phyloP scores from a whole-genome alignment of 345 rosid species.

The Lumnitzera racemosa region DNA sequence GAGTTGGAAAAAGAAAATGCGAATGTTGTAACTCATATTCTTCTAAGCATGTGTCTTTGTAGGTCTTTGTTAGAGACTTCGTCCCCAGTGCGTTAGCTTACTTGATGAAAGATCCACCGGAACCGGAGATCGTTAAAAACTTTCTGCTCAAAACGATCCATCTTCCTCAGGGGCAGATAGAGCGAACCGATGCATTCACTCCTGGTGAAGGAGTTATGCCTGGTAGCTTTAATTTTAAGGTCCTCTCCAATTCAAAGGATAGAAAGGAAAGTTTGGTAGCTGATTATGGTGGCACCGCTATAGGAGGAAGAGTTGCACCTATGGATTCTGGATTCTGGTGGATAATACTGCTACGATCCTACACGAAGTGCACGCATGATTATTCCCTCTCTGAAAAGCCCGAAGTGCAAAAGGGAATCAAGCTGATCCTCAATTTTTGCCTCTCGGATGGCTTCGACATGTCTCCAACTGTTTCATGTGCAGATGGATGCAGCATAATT shows the following conservation, averaged over 20 bases:
- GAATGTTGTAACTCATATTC: too few relatives aligned
- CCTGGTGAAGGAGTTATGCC: slow-evolving; percentile 61
- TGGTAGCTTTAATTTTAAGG: slow-evolving; percentile 37
- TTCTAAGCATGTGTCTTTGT: background rate
- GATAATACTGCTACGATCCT: slow-evolving; percentile 53
- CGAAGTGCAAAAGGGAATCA: slow-evolving; percentile 51
- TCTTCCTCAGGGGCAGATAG: slow-evolving; percentile 39
- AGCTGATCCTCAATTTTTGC: slow-evolving; percentile 39
- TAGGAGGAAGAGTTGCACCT: slow-evolving; percentile 49
- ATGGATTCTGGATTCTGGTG: slow-evolving; percentile 73
- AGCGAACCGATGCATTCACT: slow-evolving; percentile 43
- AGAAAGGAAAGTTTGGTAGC: slow-evolving; percentile 33
- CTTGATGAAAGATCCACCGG: slow-evolving; percentile 31
- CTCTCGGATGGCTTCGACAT: slow-evolving; percentile 59
- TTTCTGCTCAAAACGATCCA: slow-evolving; percentile 45
- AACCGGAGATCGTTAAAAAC: slow-evolving; percentile 37
- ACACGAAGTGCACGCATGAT: slow-evolving; percentile 48
- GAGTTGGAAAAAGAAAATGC: too few relatives aligned
- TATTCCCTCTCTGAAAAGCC: slow-evolving; percentile 32
- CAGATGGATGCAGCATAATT: slow-evolving; percentile 62
- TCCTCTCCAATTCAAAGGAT: slow-evolving; percentile 22
- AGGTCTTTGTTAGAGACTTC: slow-evolving; percentile 53
- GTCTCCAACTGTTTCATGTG: slow-evolving; percentile 57
- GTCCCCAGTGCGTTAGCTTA: slow-evolving; percentile 41
- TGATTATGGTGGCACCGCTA: slow-evolving; percentile 57